Conservation (phyloP, 1,139 yeast genomes). For the Geotrichum candidum region DNA sequence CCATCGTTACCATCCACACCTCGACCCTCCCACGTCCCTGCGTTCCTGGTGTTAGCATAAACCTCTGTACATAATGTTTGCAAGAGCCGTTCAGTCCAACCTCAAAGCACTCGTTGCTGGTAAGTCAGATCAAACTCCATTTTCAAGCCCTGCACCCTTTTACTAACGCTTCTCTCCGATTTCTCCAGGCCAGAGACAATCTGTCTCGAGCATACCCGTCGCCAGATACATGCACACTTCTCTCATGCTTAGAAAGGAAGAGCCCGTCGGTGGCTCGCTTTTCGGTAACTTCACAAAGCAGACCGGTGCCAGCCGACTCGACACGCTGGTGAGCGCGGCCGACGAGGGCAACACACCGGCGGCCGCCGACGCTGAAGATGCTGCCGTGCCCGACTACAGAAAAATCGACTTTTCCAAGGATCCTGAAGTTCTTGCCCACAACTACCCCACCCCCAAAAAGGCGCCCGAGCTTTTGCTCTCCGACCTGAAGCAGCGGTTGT, state of each 20-base stretch:
- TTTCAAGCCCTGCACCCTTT: neutral
- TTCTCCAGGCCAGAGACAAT: conserved; percentile 3
- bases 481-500: conserved; percentile 68
- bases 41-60: neutral
- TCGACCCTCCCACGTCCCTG: neutral
- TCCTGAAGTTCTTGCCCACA: conserved; percentile 13
- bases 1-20: neutral
- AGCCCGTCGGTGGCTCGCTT: conserved; percentile 12
- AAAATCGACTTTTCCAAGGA: conserved; percentile 18
- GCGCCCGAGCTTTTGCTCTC: conserved; percentile 49
- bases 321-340: conserved; percentile 6
- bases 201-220: conserved; percentile 5
- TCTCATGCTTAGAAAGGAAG: conserved; percentile 7
- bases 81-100: conserved; percentile 5
- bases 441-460: conserved; percentile 28
- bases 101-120: conserved; percentile 4
- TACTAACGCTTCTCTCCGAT: neutral
- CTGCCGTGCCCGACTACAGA: conserved; percentile 12
- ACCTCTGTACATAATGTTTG: conserved; percentile 1
- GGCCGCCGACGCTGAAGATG: neutral
- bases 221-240: conserved; percentile 8
- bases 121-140: neutral
- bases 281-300: conserved; percentile 14
- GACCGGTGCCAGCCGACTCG: conserved; percentile 7
- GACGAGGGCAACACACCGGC: neutral